phyloP scores from a whole-genome alignment of 352 stramenopile genomes.

The Phytophthora multivora region DNA sequence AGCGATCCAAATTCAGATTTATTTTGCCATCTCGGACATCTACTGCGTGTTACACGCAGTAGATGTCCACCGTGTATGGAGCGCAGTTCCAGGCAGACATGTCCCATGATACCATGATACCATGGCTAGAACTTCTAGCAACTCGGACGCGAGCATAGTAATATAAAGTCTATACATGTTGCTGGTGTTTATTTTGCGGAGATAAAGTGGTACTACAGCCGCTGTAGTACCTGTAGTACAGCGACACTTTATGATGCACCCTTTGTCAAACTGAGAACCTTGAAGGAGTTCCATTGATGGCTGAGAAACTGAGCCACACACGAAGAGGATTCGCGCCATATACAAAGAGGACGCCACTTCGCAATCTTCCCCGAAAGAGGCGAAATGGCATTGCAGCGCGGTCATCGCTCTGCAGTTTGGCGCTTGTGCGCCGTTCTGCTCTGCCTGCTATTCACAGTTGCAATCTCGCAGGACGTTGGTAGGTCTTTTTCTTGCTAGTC shows the following conservation, averaged over 20 bases:
- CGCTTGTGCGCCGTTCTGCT: background rate
- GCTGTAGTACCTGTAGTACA: no score
- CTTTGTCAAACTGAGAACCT: conserved; percentile 2
- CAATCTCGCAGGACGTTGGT: conserved; percentile 1
- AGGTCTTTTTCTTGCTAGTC: background rate
- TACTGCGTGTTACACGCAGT: no score
- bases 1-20: no score
- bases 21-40: no score
- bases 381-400: background rate
- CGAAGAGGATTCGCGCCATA: background rate
- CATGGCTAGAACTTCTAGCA: no score
- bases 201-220: no score
- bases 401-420: background rate
- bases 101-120: no score
- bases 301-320: background rate
- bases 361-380: background rate
- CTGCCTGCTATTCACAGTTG: background rate
- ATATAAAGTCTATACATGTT: no score
- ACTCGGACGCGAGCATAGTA: no score
- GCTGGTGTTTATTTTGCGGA: no score
- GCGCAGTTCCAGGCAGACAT: no score
- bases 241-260: background rate
- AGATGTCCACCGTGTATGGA: no score
- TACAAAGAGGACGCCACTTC: background rate
- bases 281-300: conserved; percentile 10